These are phyloP conservation scores for Lecanosticta acicola DNA, from an alignment of 2,329 filamentous ascomycete genomes.

Conservation along the genomic window DNA sequence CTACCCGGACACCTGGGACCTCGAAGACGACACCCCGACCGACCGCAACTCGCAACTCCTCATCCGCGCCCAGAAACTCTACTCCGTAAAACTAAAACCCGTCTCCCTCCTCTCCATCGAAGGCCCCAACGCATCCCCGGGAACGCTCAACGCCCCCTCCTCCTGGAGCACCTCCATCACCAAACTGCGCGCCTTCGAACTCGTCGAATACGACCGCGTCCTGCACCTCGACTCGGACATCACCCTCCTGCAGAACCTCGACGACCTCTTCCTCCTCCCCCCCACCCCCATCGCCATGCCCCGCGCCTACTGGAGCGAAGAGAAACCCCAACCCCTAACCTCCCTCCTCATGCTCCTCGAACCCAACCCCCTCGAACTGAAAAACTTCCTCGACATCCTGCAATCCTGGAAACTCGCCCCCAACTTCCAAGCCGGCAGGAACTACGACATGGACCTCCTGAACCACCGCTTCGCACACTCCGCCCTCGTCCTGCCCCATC, in stretches of 20 bases:
- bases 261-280: slow-evolving; percentile 66
- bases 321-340: slow-evolving; percentile 45
- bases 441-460: slow-evolving; percentile 42
- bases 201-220: slow-evolving; percentile 56
- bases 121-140: slow-evolving; percentile 18
- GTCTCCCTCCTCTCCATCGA: slow-evolving; percentile 37
- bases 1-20: slow-evolving; percentile 39
- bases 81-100: slow-evolving; percentile 47
- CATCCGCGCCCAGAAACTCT: slow-evolving; percentile 41
- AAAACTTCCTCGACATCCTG: slow-evolving; percentile 35
- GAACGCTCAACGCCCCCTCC: slow-evolving; percentile 32
- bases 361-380: slow-evolving; percentile 52
- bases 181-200: slow-evolving; percentile 64
- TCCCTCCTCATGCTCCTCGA: slow-evolving; percentile 59
- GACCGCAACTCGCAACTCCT: slow-evolving; percentile 27
- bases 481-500: slow-evolving; percentile 60
- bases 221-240: slow-evolving; percentile 60
- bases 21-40: slow-evolving; percentile 33
- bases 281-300: slow-evolving; percentile 57
- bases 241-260: slow-evolving; percentile 57
- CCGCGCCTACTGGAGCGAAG: slow-evolving; percentile 64
- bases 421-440: slow-evolving; percentile 35
- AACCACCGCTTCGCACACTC: slow-evolving; percentile 57
- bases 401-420: slow-evolving; percentile 33
- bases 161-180: slow-evolving; percentile 56